Conservation (phyloP, 768 basidiomycete genomes). For the Mycena belliarum region DNA sequence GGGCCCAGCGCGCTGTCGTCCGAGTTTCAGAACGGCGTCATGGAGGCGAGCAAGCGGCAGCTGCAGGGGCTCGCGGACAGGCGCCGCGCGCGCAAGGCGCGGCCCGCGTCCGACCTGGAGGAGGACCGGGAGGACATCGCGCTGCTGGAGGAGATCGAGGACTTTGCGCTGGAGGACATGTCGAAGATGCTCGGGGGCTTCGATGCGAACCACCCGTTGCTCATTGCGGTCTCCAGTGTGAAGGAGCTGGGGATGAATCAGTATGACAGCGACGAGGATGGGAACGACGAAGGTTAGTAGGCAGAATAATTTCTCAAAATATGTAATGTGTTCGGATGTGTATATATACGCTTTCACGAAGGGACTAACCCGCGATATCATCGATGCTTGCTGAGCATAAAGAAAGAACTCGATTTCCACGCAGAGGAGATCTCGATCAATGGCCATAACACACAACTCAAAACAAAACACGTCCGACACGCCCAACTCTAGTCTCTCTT, state of each 20-base stretch:
- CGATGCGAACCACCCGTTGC: conserved; percentile 60
- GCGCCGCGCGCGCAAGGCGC: conserved; percentile 54
- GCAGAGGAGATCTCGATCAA: too few relatives aligned
- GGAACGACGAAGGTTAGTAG: conserved; percentile 26
- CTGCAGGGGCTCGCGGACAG: conserved; percentile 68
- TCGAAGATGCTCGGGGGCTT: conserved; percentile 57
- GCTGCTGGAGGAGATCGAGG: conserved; percentile 80
- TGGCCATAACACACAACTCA: too few relatives aligned
- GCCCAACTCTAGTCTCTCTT: too few relatives aligned
- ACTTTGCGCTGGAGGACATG: conserved; percentile 82
- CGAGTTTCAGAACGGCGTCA: conserved; percentile 53
- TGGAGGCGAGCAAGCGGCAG: conserved; percentile 74
- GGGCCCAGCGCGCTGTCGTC: conserved; percentile 52
- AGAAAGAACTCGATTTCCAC: too few relatives aligned
- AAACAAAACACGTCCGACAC: too few relatives aligned
- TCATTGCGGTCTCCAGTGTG: conserved; percentile 73
- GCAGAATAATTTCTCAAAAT: background rate
- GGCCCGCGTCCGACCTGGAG: conserved; percentile 32
- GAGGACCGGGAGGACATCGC: conserved; percentile 67
- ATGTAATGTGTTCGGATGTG: conserved; percentile 2
- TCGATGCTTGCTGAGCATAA: too few relatives aligned
- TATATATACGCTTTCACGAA: background rate
- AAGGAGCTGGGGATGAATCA: conserved; percentile 62
- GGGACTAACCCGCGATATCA: too few relatives aligned
- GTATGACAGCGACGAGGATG: conserved; percentile 51